These are phyloP conservation scores for Amphichorda felina DNA, from an alignment of 2,329 filamentous ascomycete species.

Conservation along the genomic window DNA sequence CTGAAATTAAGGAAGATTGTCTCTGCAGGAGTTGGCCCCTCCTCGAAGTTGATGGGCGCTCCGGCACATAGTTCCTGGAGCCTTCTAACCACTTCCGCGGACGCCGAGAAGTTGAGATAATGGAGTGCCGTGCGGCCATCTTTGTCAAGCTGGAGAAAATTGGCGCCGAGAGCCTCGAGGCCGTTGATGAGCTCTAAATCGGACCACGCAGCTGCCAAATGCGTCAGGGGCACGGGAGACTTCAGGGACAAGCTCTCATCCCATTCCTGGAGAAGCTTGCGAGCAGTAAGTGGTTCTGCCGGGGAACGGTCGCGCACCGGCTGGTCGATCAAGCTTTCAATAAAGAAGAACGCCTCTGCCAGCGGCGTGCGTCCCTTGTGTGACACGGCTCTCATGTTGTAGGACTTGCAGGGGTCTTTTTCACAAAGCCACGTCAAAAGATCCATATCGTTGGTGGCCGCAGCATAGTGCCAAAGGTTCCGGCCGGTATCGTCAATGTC, in stretches of 20 bases:
- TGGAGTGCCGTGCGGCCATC: conserved; percentile 3
- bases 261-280: not conserved
- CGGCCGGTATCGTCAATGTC: conserved; percentile 16
- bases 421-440: conserved; percentile 17
- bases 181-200: conserved; percentile 2
- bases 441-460: conserved; percentile 16
- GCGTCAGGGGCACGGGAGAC: not conserved
- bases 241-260: not conserved
- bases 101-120: conserved; percentile 4
- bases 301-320: not conserved
- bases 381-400: conserved; percentile 13
- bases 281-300: not conserved
- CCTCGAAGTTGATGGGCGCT: not conserved
- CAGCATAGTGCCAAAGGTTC: conserved; percentile 25
- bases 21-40: conserved; percentile 2
- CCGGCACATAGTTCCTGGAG: conserved; percentile 2
- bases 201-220: conserved; percentile 4
- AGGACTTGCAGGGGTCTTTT: conserved; percentile 9
- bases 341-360: conserved; percentile 12
- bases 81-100: not conserved
- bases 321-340: not conserved
- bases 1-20: conserved; percentile 4
- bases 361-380: conserved; percentile 15
- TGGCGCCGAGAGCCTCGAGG: conserved; percentile 2
- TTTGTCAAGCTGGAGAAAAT: conserved; percentile 1